Evolutionary conservation across 306 rosid genomes (phyloP).

Genomic region (Luffa aegyptiaca): DNA sequence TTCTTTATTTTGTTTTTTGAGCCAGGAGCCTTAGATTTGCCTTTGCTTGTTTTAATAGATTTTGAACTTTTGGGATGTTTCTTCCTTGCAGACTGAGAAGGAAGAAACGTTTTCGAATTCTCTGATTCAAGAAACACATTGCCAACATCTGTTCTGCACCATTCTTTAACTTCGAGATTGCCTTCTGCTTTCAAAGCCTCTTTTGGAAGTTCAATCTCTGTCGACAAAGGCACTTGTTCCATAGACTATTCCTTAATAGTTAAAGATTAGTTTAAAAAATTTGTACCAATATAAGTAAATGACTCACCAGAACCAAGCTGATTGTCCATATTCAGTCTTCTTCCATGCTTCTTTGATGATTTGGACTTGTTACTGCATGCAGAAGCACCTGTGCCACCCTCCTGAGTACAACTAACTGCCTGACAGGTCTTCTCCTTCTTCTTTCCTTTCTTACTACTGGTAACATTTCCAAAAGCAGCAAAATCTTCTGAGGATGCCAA

Average conservation of each 20-base stretch:
- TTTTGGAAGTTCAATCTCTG: constrained; percentile 21
- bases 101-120: constrained; percentile 19
- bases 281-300: constrained; percentile 28
- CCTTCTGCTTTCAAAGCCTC: constrained; percentile 27
- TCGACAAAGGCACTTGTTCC: constrained; percentile 27
- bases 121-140: constrained; percentile 27
- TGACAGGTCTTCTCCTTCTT: constrained; percentile 33
- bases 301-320: constrained; percentile 25
- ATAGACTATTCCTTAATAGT: constrained; percentile 27
- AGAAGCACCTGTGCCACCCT: constrained; percentile 12
- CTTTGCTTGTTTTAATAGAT: constrained; percentile 29
- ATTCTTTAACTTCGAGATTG: constrained; percentile 26
- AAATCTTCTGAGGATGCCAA: constrained; percentile 38
- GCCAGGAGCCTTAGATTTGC: constrained; percentile 44
- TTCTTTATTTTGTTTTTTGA: constrained; percentile 33
- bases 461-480: constrained; percentile 25
- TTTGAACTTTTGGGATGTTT: constrained; percentile 41
- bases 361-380: constrained; percentile 30
- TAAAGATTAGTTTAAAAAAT: constrained; percentile 33
- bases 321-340: constrained; percentile 20
- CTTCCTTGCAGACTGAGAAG: constrained; percentile 39
- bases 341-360: constrained; percentile 41
- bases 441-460: constrained; percentile 29
- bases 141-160: constrained; percentile 22
- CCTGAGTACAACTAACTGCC: neutral